Percentiles rank a stretch among this genome's conserved stretches.
These are phyloP conservation scores for Xerocomus cyaneibrunnescens DNA, from an alignment of 1,284 basidiomycete genomes.

Conservation along the genomic window DNA sequence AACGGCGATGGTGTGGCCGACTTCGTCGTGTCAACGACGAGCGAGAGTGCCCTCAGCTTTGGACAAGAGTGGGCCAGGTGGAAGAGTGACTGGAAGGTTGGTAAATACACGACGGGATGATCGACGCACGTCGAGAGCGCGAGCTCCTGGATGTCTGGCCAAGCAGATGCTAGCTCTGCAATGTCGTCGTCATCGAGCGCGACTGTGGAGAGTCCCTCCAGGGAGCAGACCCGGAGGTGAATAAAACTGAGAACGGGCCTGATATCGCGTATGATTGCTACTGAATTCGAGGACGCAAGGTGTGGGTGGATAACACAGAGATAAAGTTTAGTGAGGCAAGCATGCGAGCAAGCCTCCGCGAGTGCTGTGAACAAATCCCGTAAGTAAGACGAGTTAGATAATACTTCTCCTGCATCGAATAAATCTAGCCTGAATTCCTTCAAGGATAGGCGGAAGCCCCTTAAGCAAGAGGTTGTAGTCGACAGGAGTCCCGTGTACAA, in stretches of 20 bases:
- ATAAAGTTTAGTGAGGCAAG: slow-evolving; percentile 9
- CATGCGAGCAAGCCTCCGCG: slow-evolving; percentile 15
- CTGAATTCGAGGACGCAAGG: neutral
- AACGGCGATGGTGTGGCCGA: neutral
- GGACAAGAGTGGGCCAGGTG: slow-evolving; percentile 11
- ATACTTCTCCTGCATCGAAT: slow-evolving; percentile 20
- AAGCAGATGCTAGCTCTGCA: slow-evolving; percentile 13
- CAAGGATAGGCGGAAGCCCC: slow-evolving; percentile 12
- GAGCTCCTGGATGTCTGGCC: slow-evolving; percentile 25
- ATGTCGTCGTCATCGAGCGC: slow-evolving; percentile 19
- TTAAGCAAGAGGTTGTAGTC: slow-evolving; percentile 9
- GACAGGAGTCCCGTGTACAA: slow-evolving; percentile 21
- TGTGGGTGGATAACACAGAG: slow-evolving; percentile 18
- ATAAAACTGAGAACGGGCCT: slow-evolving; percentile 20
- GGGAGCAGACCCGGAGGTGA: slow-evolving; percentile 11
- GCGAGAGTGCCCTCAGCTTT: slow-evolving; percentile 16
- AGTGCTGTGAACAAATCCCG: slow-evolving; percentile 15
- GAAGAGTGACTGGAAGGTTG: slow-evolving; percentile 22
- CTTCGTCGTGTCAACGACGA: slow-evolving; percentile 21
- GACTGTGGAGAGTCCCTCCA: slow-evolving; percentile 22
- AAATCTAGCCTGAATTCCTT: slow-evolving; percentile 22
- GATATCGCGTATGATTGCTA: slow-evolving; percentile 13
- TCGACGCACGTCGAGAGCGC: slow-evolving; percentile 20
- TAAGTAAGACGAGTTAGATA: slow-evolving; percentile 7
- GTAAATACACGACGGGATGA: slow-evolving; percentile 14